Evolutionary conservation across 139 green algal genomes (phyloP).

Genomic region (Zygnema circumcarinatum): DNA sequence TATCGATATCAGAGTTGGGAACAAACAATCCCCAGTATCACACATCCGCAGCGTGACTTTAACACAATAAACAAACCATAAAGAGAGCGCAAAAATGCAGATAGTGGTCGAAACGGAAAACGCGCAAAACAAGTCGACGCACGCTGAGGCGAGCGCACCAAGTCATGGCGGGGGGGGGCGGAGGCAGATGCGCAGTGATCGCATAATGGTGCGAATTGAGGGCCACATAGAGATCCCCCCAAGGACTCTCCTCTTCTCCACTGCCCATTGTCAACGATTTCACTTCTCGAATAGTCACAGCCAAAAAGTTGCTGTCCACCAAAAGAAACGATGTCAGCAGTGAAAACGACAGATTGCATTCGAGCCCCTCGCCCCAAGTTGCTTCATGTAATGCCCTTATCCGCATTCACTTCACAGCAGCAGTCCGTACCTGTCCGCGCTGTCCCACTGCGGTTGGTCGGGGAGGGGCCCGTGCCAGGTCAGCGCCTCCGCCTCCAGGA

Average conservation of each 20-base stretch:
- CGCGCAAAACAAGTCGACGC: background rate
- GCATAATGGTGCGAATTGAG: slow-evolving; percentile 91
- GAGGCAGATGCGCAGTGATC: slow-evolving; percentile 47
- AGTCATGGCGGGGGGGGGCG: slow-evolving; percentile 73
- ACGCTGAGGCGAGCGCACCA: slow-evolving; percentile 7
- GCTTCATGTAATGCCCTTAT: no score
- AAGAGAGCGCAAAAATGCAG: background rate
- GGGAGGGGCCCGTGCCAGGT: slow-evolving; percentile 82
- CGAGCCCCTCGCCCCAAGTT: no score
- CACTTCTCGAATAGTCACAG: slow-evolving; percentile 53
- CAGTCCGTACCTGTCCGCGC: slow-evolving; percentile 61
- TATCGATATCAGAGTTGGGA: background rate
- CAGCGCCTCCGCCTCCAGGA: slow-evolving; percentile 66
- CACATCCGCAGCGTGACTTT: background rate
- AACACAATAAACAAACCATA: no score
- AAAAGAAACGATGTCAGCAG: no score
- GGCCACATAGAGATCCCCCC: slow-evolving; percentile 84
- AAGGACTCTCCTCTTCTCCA: background rate
- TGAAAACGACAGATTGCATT: no score
- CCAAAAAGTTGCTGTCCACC: background rate
- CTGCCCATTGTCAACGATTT: slow-evolving; percentile 58
- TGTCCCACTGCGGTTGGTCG: slow-evolving; percentile 82
- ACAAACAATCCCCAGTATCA: background rate
- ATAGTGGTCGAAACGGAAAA: background rate
- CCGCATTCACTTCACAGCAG: no score